Conservation (phyloP, 2,329 filamentous ascomycete genomes). For the Colletotrichum cordylinicola region DNA sequence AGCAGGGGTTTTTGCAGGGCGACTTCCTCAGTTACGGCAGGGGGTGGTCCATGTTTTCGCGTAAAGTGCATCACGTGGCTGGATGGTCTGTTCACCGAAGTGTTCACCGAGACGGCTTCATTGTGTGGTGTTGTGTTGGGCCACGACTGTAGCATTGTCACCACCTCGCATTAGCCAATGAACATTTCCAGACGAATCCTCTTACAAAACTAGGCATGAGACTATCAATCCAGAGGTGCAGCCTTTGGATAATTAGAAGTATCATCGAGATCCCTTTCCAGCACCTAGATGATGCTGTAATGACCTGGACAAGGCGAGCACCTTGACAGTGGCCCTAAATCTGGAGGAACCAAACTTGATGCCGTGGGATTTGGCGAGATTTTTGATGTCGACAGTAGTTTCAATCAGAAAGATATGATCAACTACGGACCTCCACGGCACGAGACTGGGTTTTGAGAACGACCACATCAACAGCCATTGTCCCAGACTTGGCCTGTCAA, state of each 20-base stretch:
- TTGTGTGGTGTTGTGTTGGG: neutral
- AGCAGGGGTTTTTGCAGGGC: neutral
- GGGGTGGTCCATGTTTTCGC: neutral
- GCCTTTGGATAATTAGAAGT: neutral
- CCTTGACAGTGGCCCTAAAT: neutral
- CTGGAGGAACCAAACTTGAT: neutral
- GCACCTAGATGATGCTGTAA: neutral
- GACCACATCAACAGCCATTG: neutral
- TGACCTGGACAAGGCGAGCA: neutral
- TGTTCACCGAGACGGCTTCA: neutral
- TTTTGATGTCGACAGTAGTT: neutral
- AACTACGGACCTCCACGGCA: neutral
- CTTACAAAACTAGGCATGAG: neutral
- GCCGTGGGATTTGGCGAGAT: fast-evolving
- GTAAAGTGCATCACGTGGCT: slow-evolving; percentile 1
- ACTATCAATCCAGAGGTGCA: neutral
- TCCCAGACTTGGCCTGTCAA: neutral
- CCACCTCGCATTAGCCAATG: neutral
- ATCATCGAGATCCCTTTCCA: fast-evolving
- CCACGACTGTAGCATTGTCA: neutral
- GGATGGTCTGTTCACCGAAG: neutral
- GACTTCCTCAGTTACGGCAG: neutral
- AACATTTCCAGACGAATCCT: neutral
- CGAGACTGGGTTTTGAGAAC: neutral
- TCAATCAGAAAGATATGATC: neutral